Evolutionary conservation across 2,329 filamentous ascomycete species (phyloP), one percentile per base, ranked within the genome.

Genomic region (Lasiodiplodia gonubiensis): DNA sequence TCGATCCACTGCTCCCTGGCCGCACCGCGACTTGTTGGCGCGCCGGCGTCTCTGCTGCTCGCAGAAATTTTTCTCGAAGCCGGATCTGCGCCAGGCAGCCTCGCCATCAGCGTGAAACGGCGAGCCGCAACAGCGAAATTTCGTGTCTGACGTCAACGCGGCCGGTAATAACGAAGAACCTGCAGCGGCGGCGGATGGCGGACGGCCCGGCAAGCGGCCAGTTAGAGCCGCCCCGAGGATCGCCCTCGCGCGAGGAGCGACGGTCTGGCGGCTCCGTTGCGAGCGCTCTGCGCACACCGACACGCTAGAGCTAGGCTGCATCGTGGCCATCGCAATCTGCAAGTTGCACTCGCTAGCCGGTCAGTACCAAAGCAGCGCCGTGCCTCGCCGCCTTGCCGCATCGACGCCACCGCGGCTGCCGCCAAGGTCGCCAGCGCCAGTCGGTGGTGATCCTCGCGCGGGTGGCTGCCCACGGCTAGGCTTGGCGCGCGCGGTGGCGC

Each of bases 391-490:
- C 33, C 30, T 37, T n/a, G 18, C 18, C n/a, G 53, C 33, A 35
- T 37, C 57, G 27, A 23, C 53, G 53, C 53, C 33, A 14, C 33
- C 33, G 27, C 27, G 18, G 27, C 30, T 35, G 11, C 25, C 51
- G 39, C 39, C 39, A 42, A 42, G 42, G 10, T 21, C 8, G 42
- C 42, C 42, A 46, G 42, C 42, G 42, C 42, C 42, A 46, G 42
- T 46, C 42, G 42, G 42, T n/a, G 59, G 59, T 35, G 59, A 63
- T 63, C 57, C 57, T 61, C 59, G 59, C 27, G 59, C 42, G 59
- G 59, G 59, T 51, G 46, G 59, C 59, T 63, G 42, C 2, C 23
- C n/a, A 46, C 42, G 42, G 42, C 42, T 21, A 18, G 54, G 25
- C 42, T 51, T 63, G 59, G 59, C 59, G 57, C 57, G 42, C 46